Conservation (phyloP, 2,329 filamentous ascomycete species). For the Sporothrix brunneoviolacea region DNA sequence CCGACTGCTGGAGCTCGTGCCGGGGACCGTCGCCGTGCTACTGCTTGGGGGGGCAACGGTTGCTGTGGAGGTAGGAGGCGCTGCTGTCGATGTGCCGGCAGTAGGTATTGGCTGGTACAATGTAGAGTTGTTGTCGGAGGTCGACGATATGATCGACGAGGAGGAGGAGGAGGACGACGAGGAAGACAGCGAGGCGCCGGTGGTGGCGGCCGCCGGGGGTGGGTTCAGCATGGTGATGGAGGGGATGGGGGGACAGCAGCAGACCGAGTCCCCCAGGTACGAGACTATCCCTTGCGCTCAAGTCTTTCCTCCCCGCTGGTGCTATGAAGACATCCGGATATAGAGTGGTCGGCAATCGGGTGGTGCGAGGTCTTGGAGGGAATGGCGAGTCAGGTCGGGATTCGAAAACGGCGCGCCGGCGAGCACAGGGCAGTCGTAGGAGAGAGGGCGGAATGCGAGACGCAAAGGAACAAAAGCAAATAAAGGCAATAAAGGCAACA, state of each 20-base stretch:
- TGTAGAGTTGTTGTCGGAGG: neutral
- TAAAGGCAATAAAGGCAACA: too few species aligned
- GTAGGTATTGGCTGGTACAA: neutral
- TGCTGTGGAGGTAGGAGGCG: too few species aligned
- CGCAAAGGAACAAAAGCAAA: too few species aligned
- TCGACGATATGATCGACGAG: constrained; percentile 2
- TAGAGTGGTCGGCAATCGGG: too few species aligned
- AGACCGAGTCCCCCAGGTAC: too few species aligned
- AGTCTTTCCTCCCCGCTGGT: neutral
- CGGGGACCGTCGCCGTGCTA: neutral
- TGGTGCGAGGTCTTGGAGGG: too few species aligned
- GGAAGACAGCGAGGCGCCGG: neutral
- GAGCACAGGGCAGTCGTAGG: too few species aligned
- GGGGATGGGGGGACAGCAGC: too few species aligned
- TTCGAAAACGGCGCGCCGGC: too few species aligned
- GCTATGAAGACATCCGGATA: neutral
- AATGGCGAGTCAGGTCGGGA: too few species aligned
- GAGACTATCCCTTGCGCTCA: too few species aligned
- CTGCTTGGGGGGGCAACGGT: neutral
- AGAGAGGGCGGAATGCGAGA: too few species aligned
- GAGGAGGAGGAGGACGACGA: neutral
- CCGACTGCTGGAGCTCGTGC: neutral
- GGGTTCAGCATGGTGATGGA: constrained; percentile 1
- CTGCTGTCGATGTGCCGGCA: neutral
- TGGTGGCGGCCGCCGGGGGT: neutral